Conservation (phyloP, 495 filamentous ascomycete species). For the Lasiosphaeriaceae sp. region DNA sequence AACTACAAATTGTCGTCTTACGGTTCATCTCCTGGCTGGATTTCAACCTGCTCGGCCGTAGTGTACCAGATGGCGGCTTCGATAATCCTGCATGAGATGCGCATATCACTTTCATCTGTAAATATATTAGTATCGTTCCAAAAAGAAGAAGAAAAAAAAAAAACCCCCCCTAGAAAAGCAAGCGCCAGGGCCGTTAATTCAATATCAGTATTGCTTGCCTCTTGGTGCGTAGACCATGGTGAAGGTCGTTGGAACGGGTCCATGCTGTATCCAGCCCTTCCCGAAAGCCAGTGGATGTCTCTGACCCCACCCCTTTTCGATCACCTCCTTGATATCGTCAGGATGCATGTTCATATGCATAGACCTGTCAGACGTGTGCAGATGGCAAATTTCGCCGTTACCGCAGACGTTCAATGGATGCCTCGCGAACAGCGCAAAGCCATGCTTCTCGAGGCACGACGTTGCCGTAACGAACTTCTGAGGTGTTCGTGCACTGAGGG, state of each 20-base stretch:
- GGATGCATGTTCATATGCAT: conserved; percentile 76
- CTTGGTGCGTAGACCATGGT: conserved; percentile 82
- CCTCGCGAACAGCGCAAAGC: conserved; percentile 63
- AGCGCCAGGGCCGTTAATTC: neutral
- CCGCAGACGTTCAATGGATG: conserved; percentile 60
- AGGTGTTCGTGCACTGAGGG: conserved; percentile 45
- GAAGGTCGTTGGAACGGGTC: conserved; percentile 64
- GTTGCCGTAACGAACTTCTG: conserved; percentile 55
- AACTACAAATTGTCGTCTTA: too few species aligned
- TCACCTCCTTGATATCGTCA: conserved; percentile 68
- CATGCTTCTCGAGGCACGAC: conserved; percentile 78
- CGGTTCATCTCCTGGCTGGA: conserved; percentile 13
- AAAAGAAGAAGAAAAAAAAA: too few species aligned
- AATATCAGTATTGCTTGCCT: conserved; percentile 20
- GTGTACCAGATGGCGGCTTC: conserved; percentile 64
- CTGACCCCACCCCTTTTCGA: conserved; percentile 85
- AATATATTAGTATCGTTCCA: neutral
- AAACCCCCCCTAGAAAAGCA: neutral
- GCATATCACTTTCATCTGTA: conserved; percentile 58
- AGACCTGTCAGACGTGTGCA: conserved; percentile 69
- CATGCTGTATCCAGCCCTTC: conserved; percentile 37
- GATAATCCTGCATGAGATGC: conserved; percentile 65
- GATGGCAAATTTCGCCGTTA: conserved; percentile 75
- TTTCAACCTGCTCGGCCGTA: conserved; percentile 37
- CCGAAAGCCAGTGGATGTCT: conserved; percentile 71